Conservation (phyloP, 1,139 yeast genomes). For the Taphrina betulina region DNA sequence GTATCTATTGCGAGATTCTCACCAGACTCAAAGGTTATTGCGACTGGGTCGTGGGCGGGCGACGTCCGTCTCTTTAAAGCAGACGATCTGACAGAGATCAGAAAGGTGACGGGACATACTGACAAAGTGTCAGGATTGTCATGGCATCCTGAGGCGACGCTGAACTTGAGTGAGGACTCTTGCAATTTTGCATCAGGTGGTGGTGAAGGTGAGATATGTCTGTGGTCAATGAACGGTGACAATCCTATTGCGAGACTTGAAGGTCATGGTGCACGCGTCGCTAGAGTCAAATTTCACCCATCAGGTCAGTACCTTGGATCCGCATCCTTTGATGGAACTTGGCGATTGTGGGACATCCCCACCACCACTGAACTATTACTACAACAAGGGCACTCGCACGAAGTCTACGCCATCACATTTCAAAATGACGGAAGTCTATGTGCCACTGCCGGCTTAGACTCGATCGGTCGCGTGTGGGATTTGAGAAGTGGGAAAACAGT, state of each 20-base stretch:
- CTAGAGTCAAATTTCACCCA: slow-evolving; percentile 69
- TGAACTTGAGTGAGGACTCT: slow-evolving; percentile 10
- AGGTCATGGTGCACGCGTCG: slow-evolving; percentile 59
- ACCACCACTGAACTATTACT: slow-evolving; percentile 50
- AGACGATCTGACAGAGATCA: slow-evolving; percentile 44
- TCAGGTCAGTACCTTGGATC: slow-evolving; percentile 56
- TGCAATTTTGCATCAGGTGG: slow-evolving; percentile 34
- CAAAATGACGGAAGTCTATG: slow-evolving; percentile 78
- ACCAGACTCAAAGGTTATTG: slow-evolving; percentile 47
- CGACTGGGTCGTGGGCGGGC: slow-evolving; percentile 88
- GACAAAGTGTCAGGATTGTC: slow-evolving; percentile 72
- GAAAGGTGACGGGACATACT: slow-evolving; percentile 47
- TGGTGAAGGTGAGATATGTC: slow-evolving; percentile 43
- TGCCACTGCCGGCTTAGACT: slow-evolving; percentile 80
- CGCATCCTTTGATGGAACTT: slow-evolving; percentile 81
- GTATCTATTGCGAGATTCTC: slow-evolving; percentile 60
- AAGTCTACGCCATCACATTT: slow-evolving; percentile 60
- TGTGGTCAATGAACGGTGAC: slow-evolving; percentile 32
- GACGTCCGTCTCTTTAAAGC: slow-evolving; percentile 54
- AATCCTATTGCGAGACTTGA: slow-evolving; percentile 40
- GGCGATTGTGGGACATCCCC: slow-evolving; percentile 81
- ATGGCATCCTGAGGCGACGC: slow-evolving; percentile 53
- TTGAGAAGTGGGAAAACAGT: slow-evolving; percentile 72
- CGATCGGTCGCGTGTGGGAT: slow-evolving; percentile 78
- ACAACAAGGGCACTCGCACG: slow-evolving; percentile 88